Base-by-base conservation (phyloP, 2,329 filamentous ascomycete species). In the Fusarium napiforme region DNA sequence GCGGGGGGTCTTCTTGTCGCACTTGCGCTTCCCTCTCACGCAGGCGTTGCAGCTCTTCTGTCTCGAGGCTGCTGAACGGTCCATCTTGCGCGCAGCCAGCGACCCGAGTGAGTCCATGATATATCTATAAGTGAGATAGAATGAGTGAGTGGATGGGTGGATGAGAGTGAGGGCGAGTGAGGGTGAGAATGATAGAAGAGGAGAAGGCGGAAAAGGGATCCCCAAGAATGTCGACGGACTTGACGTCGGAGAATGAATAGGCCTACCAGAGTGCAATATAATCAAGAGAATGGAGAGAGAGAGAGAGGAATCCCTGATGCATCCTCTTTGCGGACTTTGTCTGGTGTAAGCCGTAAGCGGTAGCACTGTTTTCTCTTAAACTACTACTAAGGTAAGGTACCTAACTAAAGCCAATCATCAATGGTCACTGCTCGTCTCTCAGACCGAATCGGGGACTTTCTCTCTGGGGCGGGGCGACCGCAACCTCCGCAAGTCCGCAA, bases 11-110 rank as follows among this genome's bases (percentile, higher is more conserved):
- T 77, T 80, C 80, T 86, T 86, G 75, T 87, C 84, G 77, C 85
- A 87, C 67, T 84, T 82, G 56, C 85, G 81, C 77, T 87, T 87
- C 77, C 84, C 82, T 60, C 81, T 81, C 55, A 86, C 85, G 73
- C 85, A 87, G 60, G 84, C 82, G 71, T 86, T 84, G 80, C 85
- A 86, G 79, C 83, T 86, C 81, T 85, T 86, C 74, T 86, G 85
- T 67, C 84, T 80, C 87, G 82, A 90, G 47, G 82, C 81, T 42
- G 82, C 79, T 40, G 74, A 72, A 14, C 75, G 78, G 45, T 80
- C 78, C 69, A 78, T 74, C 72, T 79, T 81, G 60, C 77, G 75
- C 59, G 79, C 71, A 40, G 71, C 67, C 61, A 78, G 58, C 26
- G 79, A 72, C 23, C 74, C 73, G 55, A 78, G 67, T n/a, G 76